Conservation (phyloP, 78 protist species). For the Dictyostelium capitatum region DNA sequence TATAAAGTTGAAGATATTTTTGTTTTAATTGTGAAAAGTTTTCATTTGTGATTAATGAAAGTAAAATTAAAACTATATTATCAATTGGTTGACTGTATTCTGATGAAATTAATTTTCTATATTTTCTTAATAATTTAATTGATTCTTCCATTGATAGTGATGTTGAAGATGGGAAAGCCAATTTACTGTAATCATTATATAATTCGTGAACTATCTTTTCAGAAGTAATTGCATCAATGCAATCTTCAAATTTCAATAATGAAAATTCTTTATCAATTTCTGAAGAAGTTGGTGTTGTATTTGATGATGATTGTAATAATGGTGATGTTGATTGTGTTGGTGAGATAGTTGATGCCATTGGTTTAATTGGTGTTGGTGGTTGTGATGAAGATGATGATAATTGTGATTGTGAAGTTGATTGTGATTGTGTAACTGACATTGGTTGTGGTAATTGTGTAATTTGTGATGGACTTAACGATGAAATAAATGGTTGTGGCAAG, state of each 20-base stretch:
- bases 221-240: background rate
- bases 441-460: background rate
- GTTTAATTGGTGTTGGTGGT: background rate
- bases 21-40: background rate
- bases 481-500: background rate
- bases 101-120: background rate
- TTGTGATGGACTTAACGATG: background rate
- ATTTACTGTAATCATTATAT: background rate
- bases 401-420: too few relatives aligned
- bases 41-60: background rate
- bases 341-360: background rate
- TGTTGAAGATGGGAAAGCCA: background rate
- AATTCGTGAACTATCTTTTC: background rate
- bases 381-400: background rate
- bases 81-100: conserved; percentile 8
- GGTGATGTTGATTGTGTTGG: background rate
- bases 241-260: background rate
- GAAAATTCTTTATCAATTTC: background rate
- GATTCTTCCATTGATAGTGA: background rate
- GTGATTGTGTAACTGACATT: background rate
- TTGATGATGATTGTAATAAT: background rate
- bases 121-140: background rate
- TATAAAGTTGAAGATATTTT: background rate
- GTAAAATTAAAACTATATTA: background rate
- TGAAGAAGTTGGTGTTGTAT: background rate